A percentile compares a stretch with the other conserved stretches of the same genome.
Conservation (phyloP, 2,329 filamentous ascomycete species). For the Cladosporium velox region DNA sequence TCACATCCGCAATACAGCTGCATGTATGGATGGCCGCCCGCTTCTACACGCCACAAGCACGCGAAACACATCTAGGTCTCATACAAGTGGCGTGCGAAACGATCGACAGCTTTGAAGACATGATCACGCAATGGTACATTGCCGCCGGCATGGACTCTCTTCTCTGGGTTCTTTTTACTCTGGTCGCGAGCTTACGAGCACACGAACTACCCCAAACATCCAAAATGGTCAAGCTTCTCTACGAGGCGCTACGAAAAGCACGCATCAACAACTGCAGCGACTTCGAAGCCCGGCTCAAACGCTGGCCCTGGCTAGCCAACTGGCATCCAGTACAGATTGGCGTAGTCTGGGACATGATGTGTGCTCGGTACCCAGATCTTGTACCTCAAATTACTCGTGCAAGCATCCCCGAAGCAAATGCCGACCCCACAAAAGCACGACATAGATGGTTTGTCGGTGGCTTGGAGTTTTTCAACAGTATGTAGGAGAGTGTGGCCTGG, state of each 20-base stretch:
- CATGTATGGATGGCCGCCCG: conserved; percentile 19
- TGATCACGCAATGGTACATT: conserved; percentile 20
- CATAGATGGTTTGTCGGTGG: conserved; percentile 18
- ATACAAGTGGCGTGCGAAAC: conserved; percentile 1
- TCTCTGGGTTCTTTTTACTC: conserved; percentile 12
- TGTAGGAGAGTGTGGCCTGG: not conserved
- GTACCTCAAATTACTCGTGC: conserved; percentile 2
- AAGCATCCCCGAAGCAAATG: not conserved
- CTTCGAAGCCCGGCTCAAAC: not conserved
- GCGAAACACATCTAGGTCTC: conserved; percentile 15
- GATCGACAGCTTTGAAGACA: conserved; percentile 11
- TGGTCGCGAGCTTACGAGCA: conserved; percentile 9
- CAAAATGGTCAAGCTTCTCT: conserved; percentile 1
- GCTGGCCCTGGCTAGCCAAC: conserved; percentile 15
- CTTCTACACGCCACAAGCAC: conserved; percentile 17
- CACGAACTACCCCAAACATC: conserved; percentile 14
- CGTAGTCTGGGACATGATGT: conserved; percentile 13
- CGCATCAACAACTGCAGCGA: conserved; percentile 14
- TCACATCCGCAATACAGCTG: conserved; percentile 15
- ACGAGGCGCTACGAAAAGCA: conserved; percentile 13
- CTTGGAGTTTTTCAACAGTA: conserved; percentile 17
- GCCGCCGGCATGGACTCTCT: conserved; percentile 14
- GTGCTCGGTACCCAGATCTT: conserved; percentile 14
- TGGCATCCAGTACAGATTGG: conserved; percentile 16
- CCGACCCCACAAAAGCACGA: conserved; percentile 13